These are phyloP conservation scores for Zymoseptoria ardabiliae DNA, from an alignment of 2,329 filamentous ascomycete species.

Conservation along the genomic window DNA sequence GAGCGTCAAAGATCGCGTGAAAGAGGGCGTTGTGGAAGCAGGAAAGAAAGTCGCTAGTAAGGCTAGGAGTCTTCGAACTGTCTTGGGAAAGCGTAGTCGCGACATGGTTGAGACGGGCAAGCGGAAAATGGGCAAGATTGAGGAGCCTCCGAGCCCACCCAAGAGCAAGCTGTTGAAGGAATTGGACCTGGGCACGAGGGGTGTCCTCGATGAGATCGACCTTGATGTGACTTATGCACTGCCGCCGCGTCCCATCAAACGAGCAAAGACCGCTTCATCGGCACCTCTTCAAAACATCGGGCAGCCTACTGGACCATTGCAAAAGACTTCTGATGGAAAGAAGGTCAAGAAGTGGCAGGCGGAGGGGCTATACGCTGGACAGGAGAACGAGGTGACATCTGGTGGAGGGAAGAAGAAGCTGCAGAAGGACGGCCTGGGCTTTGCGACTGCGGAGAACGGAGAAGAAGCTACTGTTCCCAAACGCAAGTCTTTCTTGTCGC, in stretches of 20 bases:
- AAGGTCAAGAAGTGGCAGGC: slow-evolving; percentile 67
- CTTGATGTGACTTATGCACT: slow-evolving; percentile 11
- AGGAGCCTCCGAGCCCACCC: slow-evolving; percentile 15
- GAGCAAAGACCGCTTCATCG: slow-evolving; percentile 16
- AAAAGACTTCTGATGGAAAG: slow-evolving; percentile 30
- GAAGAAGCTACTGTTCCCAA: slow-evolving; percentile 46
- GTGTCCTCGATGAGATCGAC: slow-evolving; percentile 28
- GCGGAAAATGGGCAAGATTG: slow-evolving; percentile 24
- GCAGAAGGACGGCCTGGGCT: slow-evolving; percentile 33
- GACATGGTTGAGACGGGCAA: slow-evolving; percentile 34
- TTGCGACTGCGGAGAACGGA: slow-evolving; percentile 35
- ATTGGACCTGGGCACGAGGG: slow-evolving; percentile 27
- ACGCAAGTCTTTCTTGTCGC: slow-evolving; percentile 32
- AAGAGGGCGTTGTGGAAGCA: slow-evolving; percentile 22
- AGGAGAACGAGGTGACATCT: slow-evolving; percentile 47
- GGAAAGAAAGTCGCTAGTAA: slow-evolving; percentile 26
- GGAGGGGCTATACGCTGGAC: slow-evolving; percentile 82
- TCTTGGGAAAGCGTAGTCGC: slow-evolving; percentile 31
- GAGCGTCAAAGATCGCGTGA: slow-evolving; percentile 27
- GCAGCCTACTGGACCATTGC: slow-evolving; percentile 18
- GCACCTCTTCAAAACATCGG: slow-evolving; percentile 18
- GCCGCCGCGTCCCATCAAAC: slow-evolving; percentile 22
- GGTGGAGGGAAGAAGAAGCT: slow-evolving; percentile 42
- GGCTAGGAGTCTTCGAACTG: slow-evolving; percentile 22
- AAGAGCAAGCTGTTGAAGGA: slow-evolving; percentile 24